Evolutionary conservation across 805 yeast genomes (phyloP).

Genomic region (Wickerhamiella australiensis): DNA sequence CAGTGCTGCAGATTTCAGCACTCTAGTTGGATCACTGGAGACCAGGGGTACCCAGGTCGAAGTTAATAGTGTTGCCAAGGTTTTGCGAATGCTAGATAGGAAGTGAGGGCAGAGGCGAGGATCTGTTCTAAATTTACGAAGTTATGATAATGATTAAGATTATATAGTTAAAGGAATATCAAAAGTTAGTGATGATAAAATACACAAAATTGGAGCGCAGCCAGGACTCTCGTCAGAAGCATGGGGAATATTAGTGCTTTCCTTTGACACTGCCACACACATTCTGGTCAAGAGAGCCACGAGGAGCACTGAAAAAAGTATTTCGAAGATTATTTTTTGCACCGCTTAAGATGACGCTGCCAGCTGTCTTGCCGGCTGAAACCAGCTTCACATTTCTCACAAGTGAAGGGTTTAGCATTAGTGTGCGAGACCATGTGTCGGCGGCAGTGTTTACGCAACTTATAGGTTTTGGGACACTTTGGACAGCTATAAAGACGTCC

Average conservation of each 20-base stretch:
- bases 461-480: not conserved
- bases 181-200: too few relatives aligned
- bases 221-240: too few relatives aligned
- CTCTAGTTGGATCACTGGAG: slow-evolving; percentile 59
- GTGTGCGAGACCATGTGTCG: slow-evolving; percentile 18
- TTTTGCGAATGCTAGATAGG: slow-evolving; percentile 61
- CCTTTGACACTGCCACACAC: too few relatives aligned
- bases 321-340: not conserved
- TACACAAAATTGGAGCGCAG: too few relatives aligned
- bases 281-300: too few relatives aligned
- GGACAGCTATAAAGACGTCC: not conserved
- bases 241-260: too few relatives aligned
- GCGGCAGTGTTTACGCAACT: slow-evolving; percentile 12
- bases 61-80: slow-evolving; percentile 80
- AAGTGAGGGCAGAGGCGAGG: not conserved
- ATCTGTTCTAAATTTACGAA: too few relatives aligned
- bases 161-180: not conserved
- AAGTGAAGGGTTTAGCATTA: slow-evolving; percentile 16
- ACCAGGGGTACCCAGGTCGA: slow-evolving; percentile 85
- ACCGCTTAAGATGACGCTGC: slow-evolving; percentile 12
- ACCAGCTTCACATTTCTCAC: slow-evolving; percentile 15
- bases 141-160: not conserved
- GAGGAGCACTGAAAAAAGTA: too few relatives aligned
- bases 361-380: slow-evolving; percentile 18
- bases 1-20: slow-evolving; percentile 57